A percentile compares a stretch with the other conserved stretches of the same genome.
phyloP scores from a whole-genome alignment of 1,284 basidiomycete species.

The Trichosporon sp. region DNA sequence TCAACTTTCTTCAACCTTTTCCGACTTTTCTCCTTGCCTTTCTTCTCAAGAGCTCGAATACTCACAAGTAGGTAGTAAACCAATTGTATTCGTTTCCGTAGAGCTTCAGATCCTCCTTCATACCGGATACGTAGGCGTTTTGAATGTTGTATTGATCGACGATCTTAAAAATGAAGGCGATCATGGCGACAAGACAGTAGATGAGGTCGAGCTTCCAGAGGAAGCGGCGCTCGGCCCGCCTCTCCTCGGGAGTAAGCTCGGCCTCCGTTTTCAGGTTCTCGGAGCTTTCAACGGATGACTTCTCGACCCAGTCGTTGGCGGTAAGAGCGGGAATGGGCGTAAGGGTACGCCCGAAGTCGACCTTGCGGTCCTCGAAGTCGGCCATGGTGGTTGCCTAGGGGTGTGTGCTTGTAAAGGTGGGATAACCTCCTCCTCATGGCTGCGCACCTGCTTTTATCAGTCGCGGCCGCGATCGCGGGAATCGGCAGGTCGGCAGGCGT shows the following conservation, averaged over 20 bases:
- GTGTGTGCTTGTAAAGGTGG: background rate
- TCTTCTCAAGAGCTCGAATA: background rate
- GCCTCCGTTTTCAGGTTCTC: background rate
- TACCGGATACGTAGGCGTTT: conserved; percentile 41
- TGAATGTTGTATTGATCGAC: conserved; percentile 39
- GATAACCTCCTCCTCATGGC: background rate
- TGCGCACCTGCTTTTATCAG: conserved; percentile 7
- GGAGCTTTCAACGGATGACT: background rate
- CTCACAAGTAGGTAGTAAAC: conserved; percentile 28
- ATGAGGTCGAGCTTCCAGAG: conserved; percentile 31
- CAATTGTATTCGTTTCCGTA: conserved; percentile 42
- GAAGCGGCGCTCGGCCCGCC: conserved; percentile 23
- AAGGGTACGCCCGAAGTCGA: conserved; percentile 9
- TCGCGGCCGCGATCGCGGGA: background rate
- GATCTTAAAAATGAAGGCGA: conserved; percentile 31
- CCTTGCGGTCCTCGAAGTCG: conserved; percentile 15
- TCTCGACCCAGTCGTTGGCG: conserved; percentile 3
- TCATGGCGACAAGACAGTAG: conserved; percentile 26
- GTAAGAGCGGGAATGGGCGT: conserved; percentile 1
- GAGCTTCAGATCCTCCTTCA: conserved; percentile 39
- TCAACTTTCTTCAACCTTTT: no score
- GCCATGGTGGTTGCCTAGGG: background rate
- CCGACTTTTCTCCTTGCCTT: no score
- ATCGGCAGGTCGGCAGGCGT: conserved; percentile 1
- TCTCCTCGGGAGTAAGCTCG: conserved; percentile 24